phyloP scores from a whole-genome alignment of 1,139 yeast species.

The Zygosaccharomyces sapae region DNA sequence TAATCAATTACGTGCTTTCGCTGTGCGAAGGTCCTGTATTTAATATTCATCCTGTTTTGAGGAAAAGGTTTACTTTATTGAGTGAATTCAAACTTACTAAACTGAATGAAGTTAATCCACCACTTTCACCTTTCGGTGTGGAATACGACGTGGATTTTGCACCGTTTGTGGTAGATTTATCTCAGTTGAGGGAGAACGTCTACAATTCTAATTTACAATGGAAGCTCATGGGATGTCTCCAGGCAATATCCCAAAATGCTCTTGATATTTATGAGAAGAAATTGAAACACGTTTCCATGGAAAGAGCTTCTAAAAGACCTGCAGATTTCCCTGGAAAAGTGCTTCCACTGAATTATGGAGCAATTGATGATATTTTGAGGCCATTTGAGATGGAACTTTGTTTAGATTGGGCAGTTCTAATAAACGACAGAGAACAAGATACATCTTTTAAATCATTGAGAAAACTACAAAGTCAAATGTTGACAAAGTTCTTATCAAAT shows the following conservation, averaged over 20 bases:
- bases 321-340: slow-evolving; percentile 33
- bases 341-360: slow-evolving; percentile 26
- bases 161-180: slow-evolving; percentile 14
- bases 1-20: slow-evolving; percentile 29
- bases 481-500: slow-evolving; percentile 23
- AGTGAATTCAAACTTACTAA: slow-evolving; percentile 28
- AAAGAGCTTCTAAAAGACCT: slow-evolving; percentile 35
- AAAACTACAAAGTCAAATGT: slow-evolving; percentile 30
- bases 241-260: slow-evolving; percentile 37
- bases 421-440: slow-evolving; percentile 28
- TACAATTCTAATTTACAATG: slow-evolving; percentile 29
- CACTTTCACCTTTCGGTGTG: slow-evolving; percentile 15
- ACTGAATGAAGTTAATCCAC: slow-evolving; percentile 19
- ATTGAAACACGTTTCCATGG: slow-evolving; percentile 43
- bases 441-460: slow-evolving; percentile 27
- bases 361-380: slow-evolving; percentile 36
- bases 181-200: slow-evolving; percentile 19
- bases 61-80: slow-evolving; percentile 28
- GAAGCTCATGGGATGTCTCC: slow-evolving; percentile 24
- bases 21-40: slow-evolving; percentile 32
- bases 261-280: slow-evolving; percentile 48
- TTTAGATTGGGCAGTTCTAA: slow-evolving; percentile 35
- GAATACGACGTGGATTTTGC: slow-evolving; percentile 19
- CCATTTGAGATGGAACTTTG: slow-evolving; percentile 37
- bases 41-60: slow-evolving; percentile 27